These are phyloP conservation scores for Moricandia arvensis DNA, from an alignment of 345 rosid genomes.

Conservation along the genomic window DNA sequence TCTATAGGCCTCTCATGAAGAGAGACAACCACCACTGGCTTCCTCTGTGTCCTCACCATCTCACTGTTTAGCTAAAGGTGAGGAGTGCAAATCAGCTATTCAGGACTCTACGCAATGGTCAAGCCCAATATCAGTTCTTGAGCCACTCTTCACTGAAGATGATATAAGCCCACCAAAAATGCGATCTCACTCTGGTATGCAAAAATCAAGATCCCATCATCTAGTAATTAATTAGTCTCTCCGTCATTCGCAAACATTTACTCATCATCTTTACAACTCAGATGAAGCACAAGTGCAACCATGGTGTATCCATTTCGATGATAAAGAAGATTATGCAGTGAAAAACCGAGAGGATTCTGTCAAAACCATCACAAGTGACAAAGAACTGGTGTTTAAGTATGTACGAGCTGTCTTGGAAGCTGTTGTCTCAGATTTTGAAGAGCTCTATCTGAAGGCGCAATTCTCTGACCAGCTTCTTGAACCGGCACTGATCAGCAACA, in stretches of 20 bases:
- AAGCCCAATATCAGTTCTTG: slow-evolving; percentile 95
- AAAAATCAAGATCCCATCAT: background rate
- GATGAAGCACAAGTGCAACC: slow-evolving; percentile 56
- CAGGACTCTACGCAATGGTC: slow-evolving; percentile 56
- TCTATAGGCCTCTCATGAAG: slow-evolving; percentile 32
- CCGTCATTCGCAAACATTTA: slow-evolving; percentile 24
- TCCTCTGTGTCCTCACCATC: slow-evolving; percentile 47
- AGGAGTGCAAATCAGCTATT: slow-evolving; percentile 44
- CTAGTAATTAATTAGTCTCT: slow-evolving; percentile 3
- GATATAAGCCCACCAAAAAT: slow-evolving; percentile 64
- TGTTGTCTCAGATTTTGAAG: slow-evolving; percentile 60
- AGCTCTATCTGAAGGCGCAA: slow-evolving; percentile 61
- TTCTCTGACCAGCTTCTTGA: slow-evolving; percentile 71
- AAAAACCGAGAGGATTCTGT: slow-evolving; percentile 30
- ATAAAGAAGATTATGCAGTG: slow-evolving; percentile 25
- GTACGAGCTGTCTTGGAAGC: slow-evolving; percentile 57
- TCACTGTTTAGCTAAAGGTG: slow-evolving; percentile 42
- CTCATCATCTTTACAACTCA: slow-evolving; percentile 42
- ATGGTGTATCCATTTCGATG: slow-evolving; percentile 69
- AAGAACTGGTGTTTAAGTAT: slow-evolving; percentile 50
- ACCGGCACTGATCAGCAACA: slow-evolving; percentile 51
- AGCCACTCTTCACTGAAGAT: slow-evolving; percentile 62
- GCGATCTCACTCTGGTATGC: slow-evolving; percentile 57
- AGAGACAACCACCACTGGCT: slow-evolving; percentile 25
- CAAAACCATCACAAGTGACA: slow-evolving; percentile 46